A percentile compares a stretch with the other conserved stretches of the same genome.
Conservation (phyloP, 2,329 filamentous ascomycete genomes). For the Ophiostoma pallidulum region DNA sequence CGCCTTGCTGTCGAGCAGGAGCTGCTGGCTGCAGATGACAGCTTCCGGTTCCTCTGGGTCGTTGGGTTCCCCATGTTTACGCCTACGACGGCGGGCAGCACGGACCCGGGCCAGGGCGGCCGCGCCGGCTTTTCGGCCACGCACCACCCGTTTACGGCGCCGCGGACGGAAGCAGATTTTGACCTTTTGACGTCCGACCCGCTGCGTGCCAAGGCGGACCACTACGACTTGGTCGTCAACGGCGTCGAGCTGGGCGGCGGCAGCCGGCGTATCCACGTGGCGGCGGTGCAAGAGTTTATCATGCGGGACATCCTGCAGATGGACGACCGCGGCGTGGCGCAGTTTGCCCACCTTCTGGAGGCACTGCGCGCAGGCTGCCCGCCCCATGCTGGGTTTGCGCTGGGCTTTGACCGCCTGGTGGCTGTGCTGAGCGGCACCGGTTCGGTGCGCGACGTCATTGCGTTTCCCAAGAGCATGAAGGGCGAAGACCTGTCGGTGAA, state of each 20-base stretch:
- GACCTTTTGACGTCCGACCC: slow-evolving; percentile 66
- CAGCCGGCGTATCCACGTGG: slow-evolving; percentile 81
- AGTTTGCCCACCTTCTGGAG: slow-evolving; percentile 78
- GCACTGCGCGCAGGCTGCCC: slow-evolving; percentile 81
- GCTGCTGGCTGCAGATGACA: slow-evolving; percentile 38
- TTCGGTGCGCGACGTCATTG: slow-evolving; percentile 86
- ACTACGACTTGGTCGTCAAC: slow-evolving; percentile 94
- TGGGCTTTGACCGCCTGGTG: slow-evolving; percentile 83
- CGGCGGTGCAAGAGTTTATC: slow-evolving; percentile 72
- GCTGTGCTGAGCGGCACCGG: slow-evolving; percentile 68
- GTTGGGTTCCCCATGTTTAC: slow-evolving; percentile 90
- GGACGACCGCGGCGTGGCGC: slow-evolving; percentile 57
- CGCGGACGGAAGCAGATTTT: slow-evolving; percentile 61
- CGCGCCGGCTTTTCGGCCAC: slow-evolving; percentile 72
- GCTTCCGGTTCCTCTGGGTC: slow-evolving; percentile 72
- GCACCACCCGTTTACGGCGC: slow-evolving; percentile 94
- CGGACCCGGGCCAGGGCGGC: slow-evolving; percentile 72
- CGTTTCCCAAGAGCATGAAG: slow-evolving; percentile 88
- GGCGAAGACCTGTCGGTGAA: slow-evolving; percentile 79
- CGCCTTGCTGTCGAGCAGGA: slow-evolving; percentile 55
- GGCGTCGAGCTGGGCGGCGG: slow-evolving; percentile 91
- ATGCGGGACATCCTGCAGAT: slow-evolving; percentile 78
- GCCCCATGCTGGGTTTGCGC: slow-evolving; percentile 84
- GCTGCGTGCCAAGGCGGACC: slow-evolving; percentile 64
- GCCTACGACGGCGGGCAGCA: slow-evolving; percentile 43